Conservation (phyloP, 192 early-diverging fungal species). For the Coemansia nantahalensis region DNA sequence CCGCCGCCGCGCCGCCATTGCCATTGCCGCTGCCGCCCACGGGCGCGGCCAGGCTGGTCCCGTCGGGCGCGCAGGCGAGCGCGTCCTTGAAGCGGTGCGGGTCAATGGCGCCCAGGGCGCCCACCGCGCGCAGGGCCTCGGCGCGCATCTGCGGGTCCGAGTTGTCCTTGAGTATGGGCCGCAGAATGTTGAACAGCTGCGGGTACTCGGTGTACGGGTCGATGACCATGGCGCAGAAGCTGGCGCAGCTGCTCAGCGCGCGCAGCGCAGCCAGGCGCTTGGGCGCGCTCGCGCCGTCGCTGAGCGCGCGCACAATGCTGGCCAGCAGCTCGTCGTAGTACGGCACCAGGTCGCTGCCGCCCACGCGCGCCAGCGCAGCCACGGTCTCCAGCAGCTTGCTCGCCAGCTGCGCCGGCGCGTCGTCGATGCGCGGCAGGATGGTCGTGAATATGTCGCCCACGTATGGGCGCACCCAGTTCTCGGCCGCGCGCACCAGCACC, state of each 20-base stretch:
- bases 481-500: constrained; percentile 75
- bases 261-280: constrained; percentile 88
- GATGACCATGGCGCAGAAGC: constrained; percentile 88
- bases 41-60: background rate
- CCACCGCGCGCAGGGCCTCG: constrained; percentile 88
- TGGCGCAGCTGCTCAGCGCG: constrained; percentile 81
- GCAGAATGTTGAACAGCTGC: constrained; percentile 71
- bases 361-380: constrained; percentile 75
- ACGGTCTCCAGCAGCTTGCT: constrained; percentile 57
- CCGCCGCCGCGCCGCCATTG: background rate
- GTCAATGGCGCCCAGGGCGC: constrained; percentile 93
- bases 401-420: constrained; percentile 69
- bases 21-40: background rate
- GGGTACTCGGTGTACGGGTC: constrained; percentile 90
- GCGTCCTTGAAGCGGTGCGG: constrained; percentile 60
- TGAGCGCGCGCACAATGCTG: constrained; percentile 85
- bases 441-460: constrained; percentile 85
- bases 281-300: constrained; percentile 77
- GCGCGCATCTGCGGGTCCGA: constrained; percentile 65
- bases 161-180: constrained; percentile 83
- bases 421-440: constrained; percentile 79
- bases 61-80: background rate
- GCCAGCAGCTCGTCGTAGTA: constrained; percentile 80
- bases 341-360: constrained; percentile 79
- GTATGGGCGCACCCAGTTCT: constrained; percentile 88